These are phyloP conservation scores for Aspergillus puulaauensis DNA, from an alignment of 2,329 filamentous ascomycete species.

Conservation along the genomic window DNA sequence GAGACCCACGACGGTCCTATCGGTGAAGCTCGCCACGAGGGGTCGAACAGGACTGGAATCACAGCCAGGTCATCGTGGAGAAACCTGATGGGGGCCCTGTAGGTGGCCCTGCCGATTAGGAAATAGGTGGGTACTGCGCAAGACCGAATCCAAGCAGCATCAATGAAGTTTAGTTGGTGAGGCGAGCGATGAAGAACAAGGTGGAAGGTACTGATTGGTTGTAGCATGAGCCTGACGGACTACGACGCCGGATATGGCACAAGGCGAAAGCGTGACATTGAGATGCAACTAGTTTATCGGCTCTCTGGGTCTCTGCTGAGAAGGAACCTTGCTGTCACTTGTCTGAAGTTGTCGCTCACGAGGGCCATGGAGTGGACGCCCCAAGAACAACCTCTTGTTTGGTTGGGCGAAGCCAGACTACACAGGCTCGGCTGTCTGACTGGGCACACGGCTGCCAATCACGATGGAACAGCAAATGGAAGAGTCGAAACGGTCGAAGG, in stretches of 20 bases:
- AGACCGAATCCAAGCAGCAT: conserved; percentile 17
- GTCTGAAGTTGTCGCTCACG: background rate
- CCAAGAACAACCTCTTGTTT: background rate
- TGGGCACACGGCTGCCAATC: conserved; percentile 13
- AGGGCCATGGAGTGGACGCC: background rate
- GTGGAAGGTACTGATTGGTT: conserved; percentile 19
- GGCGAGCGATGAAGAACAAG: conserved; percentile 17
- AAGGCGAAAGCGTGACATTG: conserved; percentile 10
- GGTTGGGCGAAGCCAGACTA: background rate
- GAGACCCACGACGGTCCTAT: conserved; percentile 19
- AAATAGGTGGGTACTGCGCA: conserved; percentile 19
- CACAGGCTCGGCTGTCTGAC: background rate
- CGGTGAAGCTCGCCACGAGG: conserved; percentile 22
- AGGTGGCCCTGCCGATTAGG: conserved; percentile 22
- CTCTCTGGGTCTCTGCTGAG: background rate
- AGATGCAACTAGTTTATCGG: conserved; percentile 5
- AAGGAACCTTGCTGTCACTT: background rate
- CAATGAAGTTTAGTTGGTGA: conserved; percentile 19
- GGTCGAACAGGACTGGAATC: conserved; percentile 10
- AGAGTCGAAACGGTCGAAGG: conserved; percentile 8
- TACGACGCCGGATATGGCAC: conserved; percentile 8
- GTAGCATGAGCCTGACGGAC: conserved; percentile 11
- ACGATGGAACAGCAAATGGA: conserved; percentile 16
- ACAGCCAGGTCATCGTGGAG: conserved; percentile 28
- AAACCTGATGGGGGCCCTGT: conserved; percentile 20